Base-by-base conservation (phyloP, 768 basidiomycete species). In the Lactarius indigo region DNA sequence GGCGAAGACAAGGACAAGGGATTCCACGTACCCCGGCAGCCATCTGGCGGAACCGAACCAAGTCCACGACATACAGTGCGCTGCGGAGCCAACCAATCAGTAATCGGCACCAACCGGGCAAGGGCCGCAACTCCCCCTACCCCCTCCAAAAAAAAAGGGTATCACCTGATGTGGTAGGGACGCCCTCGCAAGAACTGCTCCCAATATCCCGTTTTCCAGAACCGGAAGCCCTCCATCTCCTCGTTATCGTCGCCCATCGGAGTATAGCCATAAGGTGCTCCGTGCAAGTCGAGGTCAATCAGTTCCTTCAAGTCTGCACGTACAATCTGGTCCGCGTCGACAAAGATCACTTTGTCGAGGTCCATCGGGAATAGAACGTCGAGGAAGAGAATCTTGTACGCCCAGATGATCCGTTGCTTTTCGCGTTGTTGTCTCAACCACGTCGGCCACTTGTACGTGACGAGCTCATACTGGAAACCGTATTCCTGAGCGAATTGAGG, bases 311-410 rank as follows among this genome's bases (percentile, higher is more conserved):
- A 79, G 76, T 99, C 96, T n/a, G 94, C 87, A 3, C 97, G 88
- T 9, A 99, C 95, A 66, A 99, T 98, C 78, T 95, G 94, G 75
- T 96, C 94, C 0, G 96, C 96, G 74, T 98, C 97, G 59, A 99
- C 96, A 74, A 99, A 98, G 71, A 99, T 96, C 69, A 99, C 96
- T 75, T 97, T 97, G 80, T 98, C 96, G 65, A 99, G 85, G 77
- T 96, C 93, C 90, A 98, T 95, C 2, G 97, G 97, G 85, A 99
- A 99, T 8, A 98, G 85, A 18, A 98, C 96, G 72, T 99, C 97
- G 18, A 99, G 86, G 85, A 99, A 99, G 52, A 99, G 87, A 69
- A 99, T 99, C 79, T 99, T 98, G 83, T 98, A 99, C 0, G 93
- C 96, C 97, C 97, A 98, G 71, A 99, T 99, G 64, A 96, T 90